Conservation (phyloP, 768 basidiomycete species). For the Boletellus sp. region DNA sequence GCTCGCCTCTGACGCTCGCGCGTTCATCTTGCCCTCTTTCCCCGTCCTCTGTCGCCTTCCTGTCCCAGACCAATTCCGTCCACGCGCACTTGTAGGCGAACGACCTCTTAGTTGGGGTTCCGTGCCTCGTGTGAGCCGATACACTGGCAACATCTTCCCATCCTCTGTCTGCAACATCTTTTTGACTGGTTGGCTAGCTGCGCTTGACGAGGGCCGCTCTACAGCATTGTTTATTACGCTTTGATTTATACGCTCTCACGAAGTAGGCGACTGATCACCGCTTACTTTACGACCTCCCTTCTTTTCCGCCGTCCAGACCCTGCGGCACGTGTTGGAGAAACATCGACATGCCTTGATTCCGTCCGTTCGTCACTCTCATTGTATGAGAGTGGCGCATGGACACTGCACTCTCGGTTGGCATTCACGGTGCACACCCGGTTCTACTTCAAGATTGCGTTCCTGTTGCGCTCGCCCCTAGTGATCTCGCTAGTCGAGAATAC, state of each 20-base stretch:
- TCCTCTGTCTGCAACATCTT: constrained; percentile 19
- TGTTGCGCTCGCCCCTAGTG: constrained; percentile 24
- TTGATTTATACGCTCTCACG: constrained; percentile 35
- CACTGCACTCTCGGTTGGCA: constrained; percentile 17
- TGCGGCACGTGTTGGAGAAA: constrained; percentile 22
- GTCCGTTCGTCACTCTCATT: constrained; percentile 28
- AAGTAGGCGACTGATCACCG: constrained; percentile 47
- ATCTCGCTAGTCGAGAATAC: constrained; percentile 38
- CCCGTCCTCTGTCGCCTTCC: constrained; percentile 37
- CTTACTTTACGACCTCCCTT: constrained; percentile 26
- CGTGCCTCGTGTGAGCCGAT: constrained; percentile 74
- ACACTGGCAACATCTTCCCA: constrained; percentile 56
- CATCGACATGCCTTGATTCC: constrained; percentile 26
- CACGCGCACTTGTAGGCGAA: constrained; percentile 61
- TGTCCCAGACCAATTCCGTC: constrained; percentile 50
- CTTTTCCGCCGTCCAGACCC: constrained; percentile 13
- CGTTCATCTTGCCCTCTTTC: constrained; percentile 42
- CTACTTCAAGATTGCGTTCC: constrained; percentile 5
- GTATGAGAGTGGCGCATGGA: constrained; percentile 30
- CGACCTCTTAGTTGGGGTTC: constrained; percentile 82
- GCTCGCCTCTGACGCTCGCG: constrained; percentile 54
- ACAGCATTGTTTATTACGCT: constrained; percentile 43
- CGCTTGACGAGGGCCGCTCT: constrained; percentile 23
- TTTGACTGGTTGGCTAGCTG: constrained; percentile 19
- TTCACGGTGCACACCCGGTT: constrained; percentile 9